Evolutionary conservation across 2,329 filamentous ascomycete genomes (phyloP).

Genomic region (Neurospora sp.): DNA sequence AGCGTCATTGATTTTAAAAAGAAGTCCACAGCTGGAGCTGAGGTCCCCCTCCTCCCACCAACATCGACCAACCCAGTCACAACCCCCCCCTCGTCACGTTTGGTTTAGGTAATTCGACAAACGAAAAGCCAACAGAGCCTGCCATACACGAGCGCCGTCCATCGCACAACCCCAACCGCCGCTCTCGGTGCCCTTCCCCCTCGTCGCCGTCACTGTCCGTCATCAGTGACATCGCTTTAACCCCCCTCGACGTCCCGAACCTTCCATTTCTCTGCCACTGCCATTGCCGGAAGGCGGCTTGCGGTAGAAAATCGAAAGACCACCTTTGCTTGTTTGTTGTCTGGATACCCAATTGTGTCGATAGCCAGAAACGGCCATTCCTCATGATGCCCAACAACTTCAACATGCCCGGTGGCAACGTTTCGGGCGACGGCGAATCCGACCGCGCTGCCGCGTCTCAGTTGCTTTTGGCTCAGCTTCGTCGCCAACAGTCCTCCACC

Average conservation of each 20-base stretch:
- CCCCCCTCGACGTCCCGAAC: neutral
- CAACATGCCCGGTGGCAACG: slow-evolving; percentile 13
- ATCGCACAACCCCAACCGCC: neutral
- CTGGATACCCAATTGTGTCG: neutral
- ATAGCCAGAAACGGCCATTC: slow-evolving; percentile 1
- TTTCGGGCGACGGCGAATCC: slow-evolving; percentile 18
- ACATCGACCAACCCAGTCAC: neutral
- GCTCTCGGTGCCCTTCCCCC: neutral
- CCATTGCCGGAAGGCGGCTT: neutral
- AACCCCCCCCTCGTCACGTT: neutral
- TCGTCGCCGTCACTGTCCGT: slow-evolving; percentile 7
- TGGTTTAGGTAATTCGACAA: neutral
- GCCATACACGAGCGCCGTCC: neutral
- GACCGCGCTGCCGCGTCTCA: slow-evolving; percentile 24
- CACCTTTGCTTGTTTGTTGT: slow-evolving; percentile 1
- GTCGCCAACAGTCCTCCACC: slow-evolving; percentile 22
- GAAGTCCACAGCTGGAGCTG: neutral
- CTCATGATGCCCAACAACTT: slow-evolving; percentile 17
- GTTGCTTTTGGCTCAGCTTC: slow-evolving; percentile 32
- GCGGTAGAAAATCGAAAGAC: neutral
- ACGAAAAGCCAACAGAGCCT: neutral
- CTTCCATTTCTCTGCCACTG: neutral
- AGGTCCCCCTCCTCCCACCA: neutral
- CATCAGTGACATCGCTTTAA: slow-evolving; percentile 3
- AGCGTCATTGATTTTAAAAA: neutral